phyloP scores from a whole-genome alignment of 106 monocot genomes.

The Dendrobium officinale region DNA sequence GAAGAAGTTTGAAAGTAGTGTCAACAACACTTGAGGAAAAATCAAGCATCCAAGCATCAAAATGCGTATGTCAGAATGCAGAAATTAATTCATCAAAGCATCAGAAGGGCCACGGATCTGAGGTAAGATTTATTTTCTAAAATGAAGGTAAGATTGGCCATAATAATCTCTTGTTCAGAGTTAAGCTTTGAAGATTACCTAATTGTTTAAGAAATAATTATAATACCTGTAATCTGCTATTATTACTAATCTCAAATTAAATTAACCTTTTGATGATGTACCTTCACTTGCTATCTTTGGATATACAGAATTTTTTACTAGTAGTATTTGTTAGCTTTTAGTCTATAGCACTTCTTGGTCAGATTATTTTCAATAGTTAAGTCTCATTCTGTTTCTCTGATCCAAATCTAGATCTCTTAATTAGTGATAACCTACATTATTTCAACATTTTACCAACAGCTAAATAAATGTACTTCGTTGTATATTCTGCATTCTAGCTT shows the following conservation, averaged over 20 bases:
- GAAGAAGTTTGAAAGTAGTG: constrained; percentile 47
- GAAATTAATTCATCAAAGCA: constrained; percentile 25
- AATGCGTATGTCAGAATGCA: constrained; percentile 1
- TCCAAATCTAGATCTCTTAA: background rate
- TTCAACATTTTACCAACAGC: constrained; percentile 1
- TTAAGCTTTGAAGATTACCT: background rate
- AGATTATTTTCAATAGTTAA: background rate
- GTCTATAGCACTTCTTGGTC: background rate
- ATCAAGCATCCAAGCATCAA: constrained; percentile 7
- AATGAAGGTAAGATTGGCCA: background rate
- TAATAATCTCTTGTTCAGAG: background rate
- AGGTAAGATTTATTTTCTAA: constrained; percentile 28
- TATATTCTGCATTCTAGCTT: background rate
- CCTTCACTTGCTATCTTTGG: background rate
- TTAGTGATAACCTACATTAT: background rate
- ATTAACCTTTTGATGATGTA: background rate
- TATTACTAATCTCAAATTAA: background rate
- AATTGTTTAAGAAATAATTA: background rate
- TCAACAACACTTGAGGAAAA: constrained; percentile 40
- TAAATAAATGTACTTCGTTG: background rate
- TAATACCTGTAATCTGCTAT: background rate
- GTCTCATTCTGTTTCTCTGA: background rate
- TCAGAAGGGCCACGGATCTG: constrained; percentile 7
- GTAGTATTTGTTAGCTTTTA: background rate
- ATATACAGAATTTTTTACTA: background rate